Evolutionary conservation across 176 grass and related monocot genomes (phyloP), one percentile per base, ranked within the genome.

Genomic region (Oryza rufipogon): DNA sequence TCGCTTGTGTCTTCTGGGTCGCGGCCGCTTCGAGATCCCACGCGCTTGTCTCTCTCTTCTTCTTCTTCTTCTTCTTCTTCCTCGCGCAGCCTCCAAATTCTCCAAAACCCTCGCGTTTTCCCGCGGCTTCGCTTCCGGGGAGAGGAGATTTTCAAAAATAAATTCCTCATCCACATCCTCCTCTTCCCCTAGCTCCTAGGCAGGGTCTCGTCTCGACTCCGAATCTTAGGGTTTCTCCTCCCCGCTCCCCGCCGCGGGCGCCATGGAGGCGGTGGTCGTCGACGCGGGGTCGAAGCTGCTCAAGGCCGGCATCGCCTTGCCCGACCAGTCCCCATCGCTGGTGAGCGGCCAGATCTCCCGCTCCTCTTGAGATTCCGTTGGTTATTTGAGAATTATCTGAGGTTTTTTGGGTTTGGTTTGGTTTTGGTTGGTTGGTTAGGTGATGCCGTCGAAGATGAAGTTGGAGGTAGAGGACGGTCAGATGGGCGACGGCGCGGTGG

Each of bases 361-460:
- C 15, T 5, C 32, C 16, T 25, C 48, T 5, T 30, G 41, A 32
- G 39, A 52, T 41, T 75, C 51, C 0, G 14, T 15, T 26, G 15
- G 0, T 33, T 77, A 52, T 66, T 6, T 67, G 42, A 2, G 64
- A 60, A 66, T 28, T 78, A 26, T 39, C 25, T n/a, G 66, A 48
- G 17, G 8, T 2, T 36, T 22, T 46, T 5, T 49, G 10, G 10
- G 5, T 7, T 13, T 1, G 11, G 11, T 19, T 64, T 13, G 1
- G 5, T 14, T 49, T 7, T 2, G 11, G 7, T 64, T 13, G 1
- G 5, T 11, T 48, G 38, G 68, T 64, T 49, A 99, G 96, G 92
- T 99, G 82, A 92, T 99, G 69, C 96, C 93, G 41, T 92, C 93
- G 85, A 94, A 92, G 90, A 99, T 99, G 96, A 99, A 94, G 86